Conservation (phyloP, 805 yeast species). For the Tetrapisispora nanseiensis region DNA sequence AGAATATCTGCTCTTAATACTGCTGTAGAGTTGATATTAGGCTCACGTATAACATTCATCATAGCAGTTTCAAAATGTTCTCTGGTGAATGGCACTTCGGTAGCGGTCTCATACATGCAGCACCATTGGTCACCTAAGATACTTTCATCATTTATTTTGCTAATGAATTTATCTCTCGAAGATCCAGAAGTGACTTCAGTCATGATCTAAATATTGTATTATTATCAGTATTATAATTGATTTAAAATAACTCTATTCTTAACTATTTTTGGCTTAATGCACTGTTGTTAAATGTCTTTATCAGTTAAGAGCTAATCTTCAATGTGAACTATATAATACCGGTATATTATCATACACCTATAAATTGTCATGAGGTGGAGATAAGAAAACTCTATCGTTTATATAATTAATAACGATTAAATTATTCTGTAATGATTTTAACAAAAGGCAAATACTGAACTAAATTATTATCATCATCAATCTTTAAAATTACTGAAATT, state of each 20-base stretch:
- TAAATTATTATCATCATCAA: no score
- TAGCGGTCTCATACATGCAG: constrained; percentile 19
- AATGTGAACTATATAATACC: no score
- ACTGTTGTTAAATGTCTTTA: no score
- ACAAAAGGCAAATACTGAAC: no score
- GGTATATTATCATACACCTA: no score
- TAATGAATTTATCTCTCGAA: constrained; percentile 14
- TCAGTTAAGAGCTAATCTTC: no score
- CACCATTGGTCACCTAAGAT: constrained; percentile 23
- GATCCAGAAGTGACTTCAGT: neutral
- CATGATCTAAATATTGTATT: neutral
- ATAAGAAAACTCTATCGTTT: no score
- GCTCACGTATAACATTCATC: constrained; percentile 69
- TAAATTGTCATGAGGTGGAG: no score
- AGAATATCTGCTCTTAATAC: constrained; percentile 80
- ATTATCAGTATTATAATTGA: neutral
- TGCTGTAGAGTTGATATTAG: constrained; percentile 86
- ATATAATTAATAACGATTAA: no score
- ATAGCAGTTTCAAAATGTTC: constrained; percentile 65
- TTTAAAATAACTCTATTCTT: neutral
- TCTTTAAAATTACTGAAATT: no score
- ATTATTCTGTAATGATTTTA: no score
- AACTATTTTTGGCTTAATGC: no score
- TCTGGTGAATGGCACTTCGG: constrained; percentile 17
- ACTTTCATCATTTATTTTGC: constrained; percentile 13